Evolutionary conservation across 2,329 filamentous ascomycete species (phyloP).

Genomic region (Cytospora paraplurivora): DNA sequence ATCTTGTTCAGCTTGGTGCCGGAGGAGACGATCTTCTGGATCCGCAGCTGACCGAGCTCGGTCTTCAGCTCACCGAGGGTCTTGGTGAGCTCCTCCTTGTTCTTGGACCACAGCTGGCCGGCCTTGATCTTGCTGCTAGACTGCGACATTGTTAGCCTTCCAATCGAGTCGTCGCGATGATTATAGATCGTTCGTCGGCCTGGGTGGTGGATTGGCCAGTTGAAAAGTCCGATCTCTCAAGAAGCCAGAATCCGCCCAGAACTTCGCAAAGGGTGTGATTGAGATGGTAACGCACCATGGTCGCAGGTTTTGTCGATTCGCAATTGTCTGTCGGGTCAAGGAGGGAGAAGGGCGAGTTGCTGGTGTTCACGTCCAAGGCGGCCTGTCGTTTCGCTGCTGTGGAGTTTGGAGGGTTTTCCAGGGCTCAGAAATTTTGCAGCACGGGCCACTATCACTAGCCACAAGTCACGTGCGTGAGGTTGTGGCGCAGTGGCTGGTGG

Average conservation of each 20-base stretch:
- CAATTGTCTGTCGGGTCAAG: conserved; percentile 29
- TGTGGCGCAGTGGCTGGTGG: neutral
- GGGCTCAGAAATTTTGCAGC: neutral
- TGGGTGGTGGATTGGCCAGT: conserved; percentile 7
- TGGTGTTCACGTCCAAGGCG: conserved; percentile 24
- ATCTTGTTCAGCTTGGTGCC: conserved; percentile 97
- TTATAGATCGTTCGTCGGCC: conserved; percentile 11
- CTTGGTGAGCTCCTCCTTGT: conserved; percentile 97
- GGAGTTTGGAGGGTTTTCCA: conserved; percentile 20
- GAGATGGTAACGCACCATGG: conserved; percentile 28
- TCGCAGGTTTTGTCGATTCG: conserved; percentile 28
- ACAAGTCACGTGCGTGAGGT: neutral
- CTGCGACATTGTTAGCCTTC: conserved; percentile 46
- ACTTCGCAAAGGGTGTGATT: conserved; percentile 15
- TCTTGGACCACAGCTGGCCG: conserved; percentile 96
- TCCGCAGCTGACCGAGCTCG: conserved; percentile 93
- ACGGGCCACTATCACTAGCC: neutral
- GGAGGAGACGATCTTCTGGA: conserved; percentile 97
- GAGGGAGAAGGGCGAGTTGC: conserved; percentile 20
- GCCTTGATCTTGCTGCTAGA: conserved; percentile 82
- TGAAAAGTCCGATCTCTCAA: conserved; percentile 12
- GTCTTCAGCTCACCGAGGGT: conserved; percentile 94
- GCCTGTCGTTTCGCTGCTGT: conserved; percentile 21
- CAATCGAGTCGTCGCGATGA: conserved; percentile 3
- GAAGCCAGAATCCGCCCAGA: neutral